Conservation (phyloP, 495 filamentous ascomycete species). For the Bathelium albidoporum region DNA sequence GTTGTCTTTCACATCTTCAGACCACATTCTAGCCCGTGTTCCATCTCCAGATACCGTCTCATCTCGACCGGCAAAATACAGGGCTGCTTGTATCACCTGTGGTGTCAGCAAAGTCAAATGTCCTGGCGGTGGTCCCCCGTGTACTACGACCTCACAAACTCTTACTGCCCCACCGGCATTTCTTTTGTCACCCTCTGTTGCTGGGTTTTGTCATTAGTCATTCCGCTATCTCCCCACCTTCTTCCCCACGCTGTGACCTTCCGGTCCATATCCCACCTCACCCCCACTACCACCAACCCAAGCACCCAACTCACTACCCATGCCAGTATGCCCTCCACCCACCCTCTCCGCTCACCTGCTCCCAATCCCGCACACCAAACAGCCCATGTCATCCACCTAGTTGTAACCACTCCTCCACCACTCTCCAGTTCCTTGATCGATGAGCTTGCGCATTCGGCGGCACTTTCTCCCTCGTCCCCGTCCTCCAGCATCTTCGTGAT, state of each 20-base stretch:
- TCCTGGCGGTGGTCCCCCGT: too few species aligned
- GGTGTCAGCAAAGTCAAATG: too few species aligned
- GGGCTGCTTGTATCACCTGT: too few species aligned
- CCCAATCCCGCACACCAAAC: conserved; percentile 2
- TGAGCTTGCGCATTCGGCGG: conserved; percentile 2
- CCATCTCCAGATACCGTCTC: too few species aligned
- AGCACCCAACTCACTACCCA: conserved; percentile 4
- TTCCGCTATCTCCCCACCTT: not conserved
- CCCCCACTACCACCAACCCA: conserved; percentile 1
- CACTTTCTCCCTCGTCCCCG: not conserved
- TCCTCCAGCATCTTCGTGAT: conserved; percentile 14
- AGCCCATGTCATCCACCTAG: not conserved
- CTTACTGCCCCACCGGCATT: too few species aligned
- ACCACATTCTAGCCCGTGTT: too few species aligned
- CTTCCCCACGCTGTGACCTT: conserved; percentile 8
- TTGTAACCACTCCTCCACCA: conserved; percentile 7
- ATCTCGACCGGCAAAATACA: too few species aligned
- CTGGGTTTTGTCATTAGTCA: too few species aligned
- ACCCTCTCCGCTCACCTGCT: not conserved
- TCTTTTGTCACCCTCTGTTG: too few species aligned
- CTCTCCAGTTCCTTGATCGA: conserved; percentile 9
- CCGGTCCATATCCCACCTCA: conserved; percentile 9
- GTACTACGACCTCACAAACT: too few species aligned
- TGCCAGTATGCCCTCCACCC: not conserved
- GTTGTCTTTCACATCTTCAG: too few species aligned